Conservation (phyloP, 257 asterid genomes). For the Capsicum pubescens region DNA sequence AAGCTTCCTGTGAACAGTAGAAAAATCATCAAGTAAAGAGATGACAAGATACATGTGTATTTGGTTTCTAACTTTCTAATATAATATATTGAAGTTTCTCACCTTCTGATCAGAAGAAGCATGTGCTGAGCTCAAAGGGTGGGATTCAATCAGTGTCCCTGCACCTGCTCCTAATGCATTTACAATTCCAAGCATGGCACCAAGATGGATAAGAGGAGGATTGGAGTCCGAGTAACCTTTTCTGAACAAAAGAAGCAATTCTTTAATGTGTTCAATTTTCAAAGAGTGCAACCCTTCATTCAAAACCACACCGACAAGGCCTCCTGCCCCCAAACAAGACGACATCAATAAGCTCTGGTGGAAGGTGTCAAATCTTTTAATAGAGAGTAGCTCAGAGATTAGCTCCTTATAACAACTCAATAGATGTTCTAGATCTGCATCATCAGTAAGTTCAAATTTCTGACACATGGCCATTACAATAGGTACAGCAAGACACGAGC, state of each 20-base stretch:
- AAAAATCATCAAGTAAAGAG: slow-evolving; percentile 10
- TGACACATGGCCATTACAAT: slow-evolving; percentile 71
- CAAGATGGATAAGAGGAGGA: slow-evolving; percentile 71
- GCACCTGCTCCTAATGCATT: slow-evolving; percentile 89
- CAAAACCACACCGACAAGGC: slow-evolving; percentile 61
- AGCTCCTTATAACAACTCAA: slow-evolving; percentile 57
- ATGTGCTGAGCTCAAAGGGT: slow-evolving; percentile 36
- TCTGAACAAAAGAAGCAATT: slow-evolving; percentile 61
- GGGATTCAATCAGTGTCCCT: slow-evolving; percentile 53
- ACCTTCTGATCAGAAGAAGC: slow-evolving; percentile 61
- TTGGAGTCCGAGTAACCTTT: slow-evolving; percentile 66
- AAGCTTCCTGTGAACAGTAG: slow-evolving; percentile 49
- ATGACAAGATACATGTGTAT: not conserved
- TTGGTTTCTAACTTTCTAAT: not conserved
- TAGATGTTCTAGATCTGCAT: slow-evolving; percentile 58
- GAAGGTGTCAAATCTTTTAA: slow-evolving; percentile 56
- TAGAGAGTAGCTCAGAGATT: slow-evolving; percentile 60
- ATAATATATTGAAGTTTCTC: not conserved
- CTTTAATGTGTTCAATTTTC: slow-evolving; percentile 57
- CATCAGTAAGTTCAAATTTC: slow-evolving; percentile 76
- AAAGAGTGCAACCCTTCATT: slow-evolving; percentile 64
- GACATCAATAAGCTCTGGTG: slow-evolving; percentile 78
- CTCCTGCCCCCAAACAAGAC: slow-evolving; percentile 90
- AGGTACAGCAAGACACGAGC: slow-evolving; percentile 88
- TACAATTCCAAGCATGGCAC: slow-evolving; percentile 89